These are phyloP conservation scores for Nothomitra cinnamomea DNA, from an alignment of 2,329 filamentous ascomycete species.

Conservation along the genomic window DNA sequence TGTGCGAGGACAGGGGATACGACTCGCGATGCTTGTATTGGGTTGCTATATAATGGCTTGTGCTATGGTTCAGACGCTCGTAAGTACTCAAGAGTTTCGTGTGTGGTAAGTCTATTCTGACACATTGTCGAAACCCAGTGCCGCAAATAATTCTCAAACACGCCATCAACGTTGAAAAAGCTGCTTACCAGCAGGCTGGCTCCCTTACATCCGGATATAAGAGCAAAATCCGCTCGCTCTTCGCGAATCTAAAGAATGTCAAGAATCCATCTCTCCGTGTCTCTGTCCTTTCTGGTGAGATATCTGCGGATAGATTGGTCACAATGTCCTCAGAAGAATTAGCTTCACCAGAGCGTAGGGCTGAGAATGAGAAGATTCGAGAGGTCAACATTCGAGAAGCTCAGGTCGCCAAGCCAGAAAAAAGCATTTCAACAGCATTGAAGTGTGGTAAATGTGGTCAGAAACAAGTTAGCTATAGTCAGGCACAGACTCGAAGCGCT, in stretches of 20 bases:
- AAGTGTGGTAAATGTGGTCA: slow-evolving; percentile 84
- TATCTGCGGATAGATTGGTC: slow-evolving; percentile 58
- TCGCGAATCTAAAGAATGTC: slow-evolving; percentile 87
- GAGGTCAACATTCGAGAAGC: slow-evolving; percentile 95
- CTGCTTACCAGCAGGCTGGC: slow-evolving; percentile 52
- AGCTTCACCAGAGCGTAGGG: slow-evolving; percentile 67
- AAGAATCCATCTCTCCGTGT: slow-evolving; percentile 62
- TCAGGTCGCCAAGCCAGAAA: slow-evolving; percentile 83
- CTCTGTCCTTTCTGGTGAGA: slow-evolving; percentile 58
- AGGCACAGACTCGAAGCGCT: slow-evolving; percentile 87
- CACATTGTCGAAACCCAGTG: slow-evolving; percentile 17
- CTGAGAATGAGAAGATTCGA: slow-evolving; percentile 57
- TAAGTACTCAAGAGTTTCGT: slow-evolving; percentile 15
- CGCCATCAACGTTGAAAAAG: slow-evolving; percentile 57
- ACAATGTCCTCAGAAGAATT: slow-evolving; percentile 80
- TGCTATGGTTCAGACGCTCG: slow-evolving; percentile 46
- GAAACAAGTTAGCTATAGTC: slow-evolving; percentile 88
- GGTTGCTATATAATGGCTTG: slow-evolving; percentile 85
- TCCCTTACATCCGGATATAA: slow-evolving; percentile 63
- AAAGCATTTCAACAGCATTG: slow-evolving; percentile 73
- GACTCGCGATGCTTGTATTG: slow-evolving; percentile 69
- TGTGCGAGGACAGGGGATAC: slow-evolving; percentile 56
- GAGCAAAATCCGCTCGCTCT: slow-evolving; percentile 78
- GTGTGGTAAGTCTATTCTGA: not conserved
- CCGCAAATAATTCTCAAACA: slow-evolving; percentile 49